A percentile compares a stretch with the other conserved stretches of the same genome.
phyloP scores from a whole-genome alignment of 169 alveolate genomes.

The Plasmodium knowlesi region DNA sequence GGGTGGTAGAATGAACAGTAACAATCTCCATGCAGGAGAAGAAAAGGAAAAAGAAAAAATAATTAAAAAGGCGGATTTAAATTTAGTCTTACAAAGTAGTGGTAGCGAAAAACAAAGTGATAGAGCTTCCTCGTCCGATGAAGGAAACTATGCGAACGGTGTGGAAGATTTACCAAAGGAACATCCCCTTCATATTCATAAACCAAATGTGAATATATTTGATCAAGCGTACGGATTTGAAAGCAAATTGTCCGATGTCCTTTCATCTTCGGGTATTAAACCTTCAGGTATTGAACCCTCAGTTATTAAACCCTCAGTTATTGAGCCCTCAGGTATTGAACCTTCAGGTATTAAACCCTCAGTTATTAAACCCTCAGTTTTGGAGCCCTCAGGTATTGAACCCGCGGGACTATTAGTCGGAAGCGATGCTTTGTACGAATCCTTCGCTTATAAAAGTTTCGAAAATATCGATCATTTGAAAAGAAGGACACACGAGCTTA shows the following conservation, averaged over 20 bases:
- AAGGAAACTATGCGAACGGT: neutral
- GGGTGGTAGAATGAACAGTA: neutral
- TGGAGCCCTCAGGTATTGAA: slow-evolving; percentile 31
- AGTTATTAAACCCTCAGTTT: no score
- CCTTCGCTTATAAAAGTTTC: slow-evolving; percentile 58
- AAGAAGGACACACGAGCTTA: neutral
- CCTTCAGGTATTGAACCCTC: no score
- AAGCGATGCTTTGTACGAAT: slow-evolving; percentile 49
- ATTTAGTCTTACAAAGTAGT: slow-evolving; percentile 1
- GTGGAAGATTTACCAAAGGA: neutral
- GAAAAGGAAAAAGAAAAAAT: neutral
- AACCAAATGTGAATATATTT: slow-evolving; percentile 57
- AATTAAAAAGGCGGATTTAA: slow-evolving; percentile 42
- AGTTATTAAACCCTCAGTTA: no score
- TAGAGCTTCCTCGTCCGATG: neutral
- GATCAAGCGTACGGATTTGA: slow-evolving; percentile 48
- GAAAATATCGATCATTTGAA: slow-evolving; percentile 17
- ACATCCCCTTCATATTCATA: slow-evolving; percentile 7
- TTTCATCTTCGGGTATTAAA: no score
- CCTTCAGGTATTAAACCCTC: no score
- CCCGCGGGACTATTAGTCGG: slow-evolving; percentile 19
- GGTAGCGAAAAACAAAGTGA: neutral
- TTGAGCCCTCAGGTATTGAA: no score
- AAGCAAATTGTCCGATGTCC: slow-evolving; percentile 19
- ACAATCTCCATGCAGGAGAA: neutral